phyloP scores from a whole-genome alignment of 495 filamentous ascomycete species.

The Aspergillus avenaceus region DNA sequence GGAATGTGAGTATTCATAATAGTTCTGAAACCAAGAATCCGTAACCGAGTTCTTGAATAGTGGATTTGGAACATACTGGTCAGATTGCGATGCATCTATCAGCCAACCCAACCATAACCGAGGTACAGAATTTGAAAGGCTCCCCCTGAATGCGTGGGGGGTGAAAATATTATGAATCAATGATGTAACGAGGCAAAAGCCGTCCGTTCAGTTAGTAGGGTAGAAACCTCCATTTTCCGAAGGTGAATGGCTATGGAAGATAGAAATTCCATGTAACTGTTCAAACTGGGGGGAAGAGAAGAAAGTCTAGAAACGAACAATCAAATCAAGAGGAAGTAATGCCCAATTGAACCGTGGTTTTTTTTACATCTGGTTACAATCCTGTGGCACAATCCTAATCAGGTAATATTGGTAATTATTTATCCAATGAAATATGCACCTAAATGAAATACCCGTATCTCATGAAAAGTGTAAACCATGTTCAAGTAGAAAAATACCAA shows the following conservation, averaged over 20 bases:
- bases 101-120: neutral
- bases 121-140: neutral
- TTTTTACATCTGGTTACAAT: neutral
- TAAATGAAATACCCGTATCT: too few species aligned
- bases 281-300: neutral
- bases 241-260: neutral
- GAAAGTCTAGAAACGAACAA: too few species aligned
- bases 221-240: neutral
- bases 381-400: neutral
- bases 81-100: neutral
- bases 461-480: too few species aligned
- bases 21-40: neutral
- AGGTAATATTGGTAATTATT: conserved; percentile 1
- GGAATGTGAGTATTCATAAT: neutral
- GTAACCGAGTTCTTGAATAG: too few species aligned
- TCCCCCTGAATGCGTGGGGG: neutral
- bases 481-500: too few species aligned
- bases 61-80: neutral
- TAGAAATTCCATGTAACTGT: neutral
- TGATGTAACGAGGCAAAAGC: neutral
- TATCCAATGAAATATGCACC: too few species aligned
- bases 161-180: too few species aligned
- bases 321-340: too few species aligned
- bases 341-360: too few species aligned
- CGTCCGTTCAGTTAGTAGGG: neutral